Percentiles rank a stretch among this genome's conserved stretches.
phyloP scores from a whole-genome alignment of 345 rosid genomes.

The Turnera subulata region DNA sequence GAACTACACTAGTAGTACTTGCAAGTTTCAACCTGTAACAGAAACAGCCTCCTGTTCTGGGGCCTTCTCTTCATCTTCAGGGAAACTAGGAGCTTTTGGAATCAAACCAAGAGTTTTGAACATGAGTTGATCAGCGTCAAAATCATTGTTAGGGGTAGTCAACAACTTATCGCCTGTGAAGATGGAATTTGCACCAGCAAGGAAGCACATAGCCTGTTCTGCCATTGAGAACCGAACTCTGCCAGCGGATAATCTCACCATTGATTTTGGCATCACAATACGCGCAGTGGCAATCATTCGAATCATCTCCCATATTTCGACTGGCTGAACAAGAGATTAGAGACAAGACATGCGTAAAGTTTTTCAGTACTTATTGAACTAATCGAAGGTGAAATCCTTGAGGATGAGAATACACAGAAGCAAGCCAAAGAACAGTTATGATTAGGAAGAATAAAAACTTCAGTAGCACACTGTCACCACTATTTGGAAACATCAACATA shows the following conservation, averaged over 20 bases:
- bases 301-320: constrained; percentile 98
- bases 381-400: too few relatives aligned
- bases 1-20: neutral
- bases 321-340: constrained; percentile 52
- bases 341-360: too few relatives aligned
- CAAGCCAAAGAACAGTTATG: too few relatives aligned
- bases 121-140: constrained; percentile 84
- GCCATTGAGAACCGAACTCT: constrained; percentile 87
- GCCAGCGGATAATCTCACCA: constrained; percentile 97
- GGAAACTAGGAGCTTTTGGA: constrained; percentile 72
- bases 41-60: constrained; percentile 50
- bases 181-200: constrained; percentile 97
- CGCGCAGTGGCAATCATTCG: constrained; percentile 93
- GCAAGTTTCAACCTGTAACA: constrained; percentile 30
- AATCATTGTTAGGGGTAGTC: constrained; percentile 94
- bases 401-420: too few relatives aligned
- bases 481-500: too few relatives aligned
- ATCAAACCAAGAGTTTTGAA: constrained; percentile 82
- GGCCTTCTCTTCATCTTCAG: constrained; percentile 37
- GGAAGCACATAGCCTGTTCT: constrained; percentile 89
- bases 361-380: too few relatives aligned
- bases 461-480: too few relatives aligned
- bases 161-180: constrained; percentile 94
- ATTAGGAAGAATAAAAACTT: too few relatives aligned
- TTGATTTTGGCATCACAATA: constrained; percentile 93